Evolutionary conservation across 805 yeast genomes (phyloP).

Genomic region (Candida khao-thaluensis): DNA sequence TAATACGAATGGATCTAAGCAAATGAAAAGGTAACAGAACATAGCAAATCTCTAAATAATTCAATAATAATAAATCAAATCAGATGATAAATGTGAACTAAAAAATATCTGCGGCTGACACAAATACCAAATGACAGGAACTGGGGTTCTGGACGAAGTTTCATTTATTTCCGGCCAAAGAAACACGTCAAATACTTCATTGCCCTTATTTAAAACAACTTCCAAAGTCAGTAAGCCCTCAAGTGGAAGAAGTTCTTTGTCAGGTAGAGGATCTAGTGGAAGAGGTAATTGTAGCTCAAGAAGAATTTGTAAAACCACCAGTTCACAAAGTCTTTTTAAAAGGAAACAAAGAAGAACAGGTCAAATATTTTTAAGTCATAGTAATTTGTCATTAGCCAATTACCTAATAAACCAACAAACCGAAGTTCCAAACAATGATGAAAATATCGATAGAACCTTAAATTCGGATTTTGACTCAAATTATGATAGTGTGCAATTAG

Average conservation of each 20-base stretch:
- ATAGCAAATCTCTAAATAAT: too few relatives aligned
- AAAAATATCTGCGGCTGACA: neutral
- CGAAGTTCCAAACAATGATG: neutral
- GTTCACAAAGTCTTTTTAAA: conserved; percentile 12
- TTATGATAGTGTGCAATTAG: conserved; percentile 3
- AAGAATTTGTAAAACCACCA: conserved; percentile 1
- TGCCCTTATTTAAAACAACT: too few relatives aligned
- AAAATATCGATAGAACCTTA: neutral
- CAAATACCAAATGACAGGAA: conserved; percentile 1
- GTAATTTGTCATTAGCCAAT: neutral
- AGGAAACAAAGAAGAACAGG: conserved; percentile 14
- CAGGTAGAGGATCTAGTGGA: too few relatives aligned
- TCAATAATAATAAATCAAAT: too few relatives aligned
- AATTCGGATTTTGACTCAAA: neutral
- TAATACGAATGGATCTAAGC: too few relatives aligned
- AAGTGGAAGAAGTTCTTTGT: too few relatives aligned
- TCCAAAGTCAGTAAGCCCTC: too few relatives aligned
- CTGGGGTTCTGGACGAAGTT: conserved; percentile 9
- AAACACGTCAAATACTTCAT: too few relatives aligned
- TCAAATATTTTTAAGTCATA: conserved; percentile 9
- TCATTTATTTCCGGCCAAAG: conserved; percentile 4
- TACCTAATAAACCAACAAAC: neutral
- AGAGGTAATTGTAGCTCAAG: too few relatives aligned
- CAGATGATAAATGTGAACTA: too few relatives aligned
- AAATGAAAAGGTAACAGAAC: too few relatives aligned